phyloP scores from a whole-genome alignment of 2,329 filamentous ascomycete genomes.

The Aspergillus sp. region DNA sequence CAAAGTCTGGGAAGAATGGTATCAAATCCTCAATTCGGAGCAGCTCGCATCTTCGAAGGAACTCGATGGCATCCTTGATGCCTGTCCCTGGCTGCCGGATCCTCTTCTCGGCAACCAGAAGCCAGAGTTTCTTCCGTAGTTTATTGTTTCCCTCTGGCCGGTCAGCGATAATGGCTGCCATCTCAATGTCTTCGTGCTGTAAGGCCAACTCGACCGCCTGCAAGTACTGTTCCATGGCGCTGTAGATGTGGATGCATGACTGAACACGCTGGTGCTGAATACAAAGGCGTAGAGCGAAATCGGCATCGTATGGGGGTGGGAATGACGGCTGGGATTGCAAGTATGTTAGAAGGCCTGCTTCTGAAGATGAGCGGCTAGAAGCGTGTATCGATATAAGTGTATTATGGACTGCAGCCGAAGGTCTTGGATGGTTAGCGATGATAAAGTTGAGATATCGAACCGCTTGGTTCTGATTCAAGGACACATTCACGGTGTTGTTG shows the following conservation, averaged over 20 bases:
- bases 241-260: conserved; percentile 96
- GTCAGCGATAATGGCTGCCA: conserved; percentile 88
- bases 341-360: conserved; percentile 83
- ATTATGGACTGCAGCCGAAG: conserved; percentile 87
- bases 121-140: conserved; percentile 91
- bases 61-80: conserved; percentile 92
- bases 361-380: conserved; percentile 79
- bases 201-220: conserved; percentile 92
- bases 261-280: conserved; percentile 93
- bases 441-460: conserved; percentile 91
- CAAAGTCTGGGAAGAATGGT: conserved; percentile 97
- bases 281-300: conserved; percentile 93
- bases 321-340: conserved; percentile 89
- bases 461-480: conserved; percentile 81
- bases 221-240: conserved; percentile 90
- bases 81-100: conserved; percentile 78
- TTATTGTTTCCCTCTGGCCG: conserved; percentile 75
- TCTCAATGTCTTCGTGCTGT: conserved; percentile 84
- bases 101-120: conserved; percentile 91
- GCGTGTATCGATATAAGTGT: conserved; percentile 96
- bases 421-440: conserved; percentile 80
- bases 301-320: conserved; percentile 84
- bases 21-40: conserved; percentile 96
- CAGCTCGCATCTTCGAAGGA: conserved; percentile 87
- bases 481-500: conserved; percentile 71